Conservation (phyloP, 148 eudicot genomes). For the Selenicereus undatus region DNA sequence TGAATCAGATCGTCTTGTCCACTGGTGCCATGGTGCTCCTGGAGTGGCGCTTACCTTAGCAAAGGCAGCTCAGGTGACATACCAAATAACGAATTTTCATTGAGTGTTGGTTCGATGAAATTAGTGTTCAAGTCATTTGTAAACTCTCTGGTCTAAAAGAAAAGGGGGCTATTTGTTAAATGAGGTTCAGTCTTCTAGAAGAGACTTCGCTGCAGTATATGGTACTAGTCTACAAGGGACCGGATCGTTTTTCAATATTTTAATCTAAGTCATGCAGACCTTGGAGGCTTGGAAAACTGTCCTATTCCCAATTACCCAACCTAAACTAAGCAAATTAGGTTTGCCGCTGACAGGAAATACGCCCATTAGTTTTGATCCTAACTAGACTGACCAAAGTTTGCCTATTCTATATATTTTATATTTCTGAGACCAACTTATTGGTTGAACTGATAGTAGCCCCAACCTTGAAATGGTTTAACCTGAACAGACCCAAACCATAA, state of each 20-base stretch:
- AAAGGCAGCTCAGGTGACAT: constrained; percentile 85
- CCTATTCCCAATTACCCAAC: not conserved
- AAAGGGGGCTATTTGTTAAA: too few relatives aligned
- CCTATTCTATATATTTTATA: not conserved
- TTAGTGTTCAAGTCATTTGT: not conserved
- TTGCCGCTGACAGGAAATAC: not conserved
- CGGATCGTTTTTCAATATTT: too few relatives aligned
- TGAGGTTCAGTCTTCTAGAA: not conserved
- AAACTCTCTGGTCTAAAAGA: not conserved
- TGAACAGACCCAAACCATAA: not conserved
- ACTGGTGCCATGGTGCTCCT: constrained; percentile 99
- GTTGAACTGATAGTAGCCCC: not conserved
- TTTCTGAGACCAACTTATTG: not conserved
- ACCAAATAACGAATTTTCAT: not conserved
- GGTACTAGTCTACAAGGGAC: not conserved
- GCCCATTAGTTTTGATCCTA: not conserved
- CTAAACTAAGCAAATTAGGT: not conserved
- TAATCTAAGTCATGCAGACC: not conserved
- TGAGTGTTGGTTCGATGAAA: not conserved
- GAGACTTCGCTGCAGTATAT: not conserved
- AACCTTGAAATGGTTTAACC: not conserved
- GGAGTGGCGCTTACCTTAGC: constrained; percentile 81
- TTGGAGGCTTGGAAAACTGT: not conserved
- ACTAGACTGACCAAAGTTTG: not conserved
- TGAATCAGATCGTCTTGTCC: constrained; percentile 72